These are phyloP conservation scores for Rosa rugosa DNA, from an alignment of 306 rosid genomes.

Conservation along the genomic window DNA sequence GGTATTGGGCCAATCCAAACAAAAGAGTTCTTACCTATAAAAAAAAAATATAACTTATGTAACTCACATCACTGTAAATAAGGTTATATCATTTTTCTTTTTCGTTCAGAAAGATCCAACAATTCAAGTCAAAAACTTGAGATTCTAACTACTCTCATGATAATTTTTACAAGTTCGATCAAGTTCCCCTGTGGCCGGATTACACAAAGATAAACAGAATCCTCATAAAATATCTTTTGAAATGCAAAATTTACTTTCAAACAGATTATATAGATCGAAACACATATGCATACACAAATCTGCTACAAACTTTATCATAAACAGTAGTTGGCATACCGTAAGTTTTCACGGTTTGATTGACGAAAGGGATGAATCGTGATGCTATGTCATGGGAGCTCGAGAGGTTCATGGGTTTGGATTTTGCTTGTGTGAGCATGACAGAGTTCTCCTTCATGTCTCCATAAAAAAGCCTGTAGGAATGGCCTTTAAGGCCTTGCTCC, in stretches of 20 bases:
- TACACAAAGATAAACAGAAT: no score
- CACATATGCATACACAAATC: neutral
- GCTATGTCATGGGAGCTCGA: conserved; percentile 22
- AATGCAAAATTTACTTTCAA: neutral
- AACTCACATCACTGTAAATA: neutral
- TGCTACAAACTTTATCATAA: neutral
- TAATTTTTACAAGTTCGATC: no score
- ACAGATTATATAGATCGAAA: neutral
- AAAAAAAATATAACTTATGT: neutral
- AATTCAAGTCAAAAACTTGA: no score
- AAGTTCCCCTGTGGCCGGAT: neutral
- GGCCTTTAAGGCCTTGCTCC: conserved; percentile 37
- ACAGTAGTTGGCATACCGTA: conserved; percentile 14
- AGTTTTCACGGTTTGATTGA: conserved; percentile 4
- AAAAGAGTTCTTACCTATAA: conserved; percentile 29
- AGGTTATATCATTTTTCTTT: neutral
- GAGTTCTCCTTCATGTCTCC: conserved; percentile 35
- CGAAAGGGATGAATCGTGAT: conserved; percentile 13
- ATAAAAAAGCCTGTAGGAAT: conserved; percentile 25
- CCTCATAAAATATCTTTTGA: no score
- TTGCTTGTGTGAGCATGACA: conserved; percentile 11
- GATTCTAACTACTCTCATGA: no score
- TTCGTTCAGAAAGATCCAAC: no score
- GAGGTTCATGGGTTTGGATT: conserved; percentile 34
- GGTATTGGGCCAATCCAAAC: conserved; percentile 34